Base-by-base conservation (phyloP, 2,329 filamentous ascomycete species). In the Nemania sp. region DNA sequence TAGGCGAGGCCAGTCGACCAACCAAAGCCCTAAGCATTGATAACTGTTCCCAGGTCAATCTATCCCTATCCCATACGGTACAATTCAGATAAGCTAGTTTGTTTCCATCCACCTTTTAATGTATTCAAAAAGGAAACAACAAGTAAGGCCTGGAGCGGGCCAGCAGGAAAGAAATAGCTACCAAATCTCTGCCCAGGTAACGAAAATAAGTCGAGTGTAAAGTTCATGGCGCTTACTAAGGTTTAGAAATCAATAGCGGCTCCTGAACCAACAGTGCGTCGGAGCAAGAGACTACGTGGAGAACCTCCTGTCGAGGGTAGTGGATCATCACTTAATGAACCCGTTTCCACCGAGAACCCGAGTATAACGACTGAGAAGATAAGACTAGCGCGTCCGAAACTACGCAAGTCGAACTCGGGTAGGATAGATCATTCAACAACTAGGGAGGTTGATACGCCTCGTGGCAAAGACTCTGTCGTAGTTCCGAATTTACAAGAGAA, bases 221-320 rank as follows among this genome's bases (percentile, higher is more conserved):
- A 22, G 32, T 32, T 54, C 49, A 24, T 62, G 32, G 45, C 10
- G 35, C 49, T 62, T 49, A 62, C 49, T 62, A 18, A 45, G 18
- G 15, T 45, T 29, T 45, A 62, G 58, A 29, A 54, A 32, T 45
- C 35, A 26, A 54, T 22, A 24, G 35, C 35, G n/a, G 32, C 35
- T 54, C 49, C 58, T 32, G 10, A 62, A 62, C 15, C 6, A 22
- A 62, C 26, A 22, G 22, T 8, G 35, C 49, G 49, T 53, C 58
- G 49, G 22, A 62, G 49, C 58, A 35, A 53, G 47, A 53, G 58
- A 45, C 43, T 62, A 54, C 58, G 58, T 62, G 32, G 32, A 43
- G 15, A 45, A 54, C 20, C n/a, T 29, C 58, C 43, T 3, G 32
- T n/a, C 10, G 54, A 45, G 32, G 27, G 18, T 53, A 35, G 24